Evolutionary conservation across 2,329 filamentous ascomycete genomes (phyloP), one percentile per base, ranked within the genome.

Genomic region (Sporothrix euskadiensis): DNA sequence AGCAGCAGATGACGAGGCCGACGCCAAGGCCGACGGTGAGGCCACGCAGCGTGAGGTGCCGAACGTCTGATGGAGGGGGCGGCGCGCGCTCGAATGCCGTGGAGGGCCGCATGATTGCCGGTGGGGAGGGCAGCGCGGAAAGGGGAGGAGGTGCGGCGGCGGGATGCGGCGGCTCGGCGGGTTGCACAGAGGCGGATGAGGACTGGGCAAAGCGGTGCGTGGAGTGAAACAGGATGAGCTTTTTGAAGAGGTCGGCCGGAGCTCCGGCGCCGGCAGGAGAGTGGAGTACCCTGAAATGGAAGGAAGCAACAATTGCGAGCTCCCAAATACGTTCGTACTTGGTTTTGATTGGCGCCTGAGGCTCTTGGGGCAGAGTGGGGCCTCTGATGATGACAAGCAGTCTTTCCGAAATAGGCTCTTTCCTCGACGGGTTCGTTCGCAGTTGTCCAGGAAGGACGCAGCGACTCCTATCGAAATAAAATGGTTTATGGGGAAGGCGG

Each of bases 1-100:
- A 97, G 81, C 97, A 97, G 80, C 93, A 96, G 79, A 98, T 97
- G 72, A 98, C 85, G 4, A 96, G 89, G 56, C 96, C 96, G 76
- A 99, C 96, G 3, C 88, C 84, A 6, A 97, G 85, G 19, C 96
- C 96, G 39, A 93, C 93, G 5, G 89, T 80, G 54, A 98, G 86
- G 69, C 94, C 94, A 73, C 96, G 91, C 35, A 91, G 73, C 0
- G 96, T 98, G 83, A 99, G 98, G 83, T 94, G 94, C 65, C 88
- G 88, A 70, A 85, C 86, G 2, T 82, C 80, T 14, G 75, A 81
- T 73, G 65, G 65, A 22, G 75, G 75, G 7, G 69, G 61, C 49
- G 68, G 9, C 59, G 30, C 59, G 69, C 69, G 30, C 41, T 59
- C 75, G 26, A 47, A 59, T 41, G 63, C 71, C 22, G 19, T 35